Percentiles rank a stretch among this genome's conserved stretches.
Conservation (phyloP, 495 filamentous ascomycete species). For the Podospora conica region DNA sequence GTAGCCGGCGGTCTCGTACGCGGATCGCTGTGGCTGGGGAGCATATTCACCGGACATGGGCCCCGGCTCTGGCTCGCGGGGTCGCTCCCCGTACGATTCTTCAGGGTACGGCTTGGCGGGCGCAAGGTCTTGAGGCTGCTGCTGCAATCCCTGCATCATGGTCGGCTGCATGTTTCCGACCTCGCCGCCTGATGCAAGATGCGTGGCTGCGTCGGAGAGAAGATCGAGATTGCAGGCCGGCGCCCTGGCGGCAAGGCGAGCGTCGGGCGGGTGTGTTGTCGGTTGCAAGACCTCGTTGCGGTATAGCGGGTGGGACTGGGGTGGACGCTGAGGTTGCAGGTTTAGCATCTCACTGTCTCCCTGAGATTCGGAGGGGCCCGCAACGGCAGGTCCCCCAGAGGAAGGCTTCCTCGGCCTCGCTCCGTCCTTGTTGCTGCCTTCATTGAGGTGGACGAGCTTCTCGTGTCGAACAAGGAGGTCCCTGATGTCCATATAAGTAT, state of each 20-base stretch:
- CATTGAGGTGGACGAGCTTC: slow-evolving; percentile 65
- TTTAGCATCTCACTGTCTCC: slow-evolving; percentile 42
- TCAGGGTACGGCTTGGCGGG: slow-evolving; percentile 45
- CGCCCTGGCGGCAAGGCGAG: slow-evolving; percentile 36
- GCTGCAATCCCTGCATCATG: slow-evolving; percentile 39
- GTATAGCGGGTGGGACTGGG: slow-evolving; percentile 27
- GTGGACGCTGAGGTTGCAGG: slow-evolving; percentile 25
- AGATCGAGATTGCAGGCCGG: slow-evolving; percentile 47
- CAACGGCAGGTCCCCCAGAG: slow-evolving; percentile 31
- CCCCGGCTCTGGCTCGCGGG: slow-evolving; percentile 36
- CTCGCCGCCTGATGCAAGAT: slow-evolving; percentile 44
- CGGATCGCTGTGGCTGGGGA: slow-evolving; percentile 32
- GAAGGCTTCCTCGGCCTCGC: slow-evolving; percentile 42
- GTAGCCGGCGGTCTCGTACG: slow-evolving; percentile 40
- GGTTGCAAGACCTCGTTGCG: slow-evolving; percentile 33
- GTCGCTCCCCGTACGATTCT: slow-evolving; percentile 35
- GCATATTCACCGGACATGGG: slow-evolving; percentile 34
- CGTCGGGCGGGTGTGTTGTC: slow-evolving; percentile 34
- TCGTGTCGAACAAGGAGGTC: slow-evolving; percentile 68
- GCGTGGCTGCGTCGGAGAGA: slow-evolving; percentile 46
- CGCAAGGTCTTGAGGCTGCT: slow-evolving; percentile 30
- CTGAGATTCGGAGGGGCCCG: slow-evolving; percentile 34
- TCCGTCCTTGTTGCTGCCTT: slow-evolving; percentile 46
- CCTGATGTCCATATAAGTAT: slow-evolving; percentile 54
- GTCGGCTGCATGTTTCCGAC: slow-evolving; percentile 40